A percentile compares a stretch with the other conserved stretches of the same genome.
Conservation (phyloP, 1,139 yeast species). For the Nakaseomyces nivariensis region DNA sequence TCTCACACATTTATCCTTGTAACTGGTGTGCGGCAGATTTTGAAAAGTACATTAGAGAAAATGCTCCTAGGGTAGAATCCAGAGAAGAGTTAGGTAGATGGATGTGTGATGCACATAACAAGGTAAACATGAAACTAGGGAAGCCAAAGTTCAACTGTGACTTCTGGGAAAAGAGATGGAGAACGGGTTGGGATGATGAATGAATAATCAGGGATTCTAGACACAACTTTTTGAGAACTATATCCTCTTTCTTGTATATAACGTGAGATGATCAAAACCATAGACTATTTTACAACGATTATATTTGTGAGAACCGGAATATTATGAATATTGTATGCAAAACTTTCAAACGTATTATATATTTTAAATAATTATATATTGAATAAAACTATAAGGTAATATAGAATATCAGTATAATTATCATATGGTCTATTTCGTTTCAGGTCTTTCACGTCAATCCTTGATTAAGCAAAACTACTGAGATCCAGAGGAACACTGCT, state of each 20-base stretch:
- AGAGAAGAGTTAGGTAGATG: conserved; percentile 80
- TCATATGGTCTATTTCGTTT: background rate
- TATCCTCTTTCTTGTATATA: too few species aligned
- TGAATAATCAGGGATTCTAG: background rate
- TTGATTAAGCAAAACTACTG: conserved; percentile 26
- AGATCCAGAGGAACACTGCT: conserved; percentile 82
- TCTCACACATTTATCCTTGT: conserved; percentile 84
- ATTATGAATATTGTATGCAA: too few species aligned
- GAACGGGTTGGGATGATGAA: conserved; percentile 55
- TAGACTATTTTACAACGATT: too few species aligned
- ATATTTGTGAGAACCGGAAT: too few species aligned
- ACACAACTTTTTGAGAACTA: too few species aligned
- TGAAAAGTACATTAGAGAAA: conserved; percentile 45
- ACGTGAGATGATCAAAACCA: background rate
- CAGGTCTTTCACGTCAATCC: background rate
- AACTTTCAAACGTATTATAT: too few species aligned
- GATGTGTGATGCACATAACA: conserved; percentile 93
- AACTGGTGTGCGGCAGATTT: conserved; percentile 91
- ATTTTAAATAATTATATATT: too few species aligned
- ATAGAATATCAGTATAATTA: background rate
- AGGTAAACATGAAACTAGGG: conserved; percentile 73
- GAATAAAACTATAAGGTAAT: too few species aligned
- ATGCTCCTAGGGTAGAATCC: conserved; percentile 57
- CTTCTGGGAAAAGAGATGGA: conserved; percentile 91
- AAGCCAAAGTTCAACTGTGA: conserved; percentile 80